Conservation (phyloP, 2,329 filamentous ascomycete species). For the Claviceps sorghi region DNA sequence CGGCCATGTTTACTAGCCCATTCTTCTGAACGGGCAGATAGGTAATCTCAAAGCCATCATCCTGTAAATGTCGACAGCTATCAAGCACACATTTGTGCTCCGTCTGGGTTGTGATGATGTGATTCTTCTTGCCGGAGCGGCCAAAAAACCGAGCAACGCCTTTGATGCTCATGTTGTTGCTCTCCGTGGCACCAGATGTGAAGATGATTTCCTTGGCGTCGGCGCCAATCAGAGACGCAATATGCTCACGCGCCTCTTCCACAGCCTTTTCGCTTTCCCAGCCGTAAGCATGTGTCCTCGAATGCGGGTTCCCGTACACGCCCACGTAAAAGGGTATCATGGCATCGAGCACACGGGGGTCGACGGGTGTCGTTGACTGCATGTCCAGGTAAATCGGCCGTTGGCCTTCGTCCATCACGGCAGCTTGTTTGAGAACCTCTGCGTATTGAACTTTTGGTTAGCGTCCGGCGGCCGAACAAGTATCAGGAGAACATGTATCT, state of each 20-base stretch:
- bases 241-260: constrained; percentile 69
- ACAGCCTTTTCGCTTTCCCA: constrained; percentile 96
- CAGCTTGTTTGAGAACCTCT: constrained; percentile 81
- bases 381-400: constrained; percentile 96
- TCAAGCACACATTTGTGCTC: constrained; percentile 99
- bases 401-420: constrained; percentile 81
- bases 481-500: neutral
- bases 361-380: constrained; percentile 91
- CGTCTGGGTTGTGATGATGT: constrained; percentile 93
- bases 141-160: constrained; percentile 94
- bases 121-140: constrained; percentile 87
- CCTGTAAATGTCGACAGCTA: constrained; percentile 90
- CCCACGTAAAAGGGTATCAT: constrained; percentile 94
- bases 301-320: constrained; percentile 93
- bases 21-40: constrained; percentile 82
- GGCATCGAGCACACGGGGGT: constrained; percentile 85
- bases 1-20: constrained; percentile 70
- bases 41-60: constrained; percentile 93
- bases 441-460: neutral
- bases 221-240: constrained; percentile 79
- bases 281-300: constrained; percentile 90
- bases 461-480: neutral
- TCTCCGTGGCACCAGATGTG: constrained; percentile 94
- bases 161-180: constrained; percentile 99
- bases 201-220: constrained; percentile 98